These are phyloP conservation scores for Trapa bicornis DNA, from an alignment of 345 rosid genomes.

Conservation along the genomic window DNA sequence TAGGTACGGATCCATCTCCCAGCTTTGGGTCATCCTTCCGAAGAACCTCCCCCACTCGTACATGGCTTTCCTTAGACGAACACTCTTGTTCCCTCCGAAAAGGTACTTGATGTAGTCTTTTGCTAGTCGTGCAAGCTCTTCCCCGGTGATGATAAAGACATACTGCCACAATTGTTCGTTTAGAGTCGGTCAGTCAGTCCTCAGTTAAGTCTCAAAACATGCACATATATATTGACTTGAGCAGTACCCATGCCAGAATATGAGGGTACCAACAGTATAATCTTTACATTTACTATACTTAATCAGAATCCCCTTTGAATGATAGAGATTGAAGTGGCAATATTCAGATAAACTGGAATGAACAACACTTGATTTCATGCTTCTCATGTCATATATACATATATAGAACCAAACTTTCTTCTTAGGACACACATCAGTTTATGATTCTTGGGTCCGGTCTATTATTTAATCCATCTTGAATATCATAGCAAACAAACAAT, in stretches of 20 bases:
- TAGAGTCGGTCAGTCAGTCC: background rate
- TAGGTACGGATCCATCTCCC: slow-evolving; percentile 29
- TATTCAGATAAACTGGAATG: background rate
- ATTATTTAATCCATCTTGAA: background rate
- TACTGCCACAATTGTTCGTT: slow-evolving; percentile 33
- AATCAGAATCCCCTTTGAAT: background rate
- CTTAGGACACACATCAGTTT: background rate
- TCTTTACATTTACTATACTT: background rate
- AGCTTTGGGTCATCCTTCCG: slow-evolving; percentile 19
- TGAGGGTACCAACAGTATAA: background rate
- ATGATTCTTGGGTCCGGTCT: background rate
- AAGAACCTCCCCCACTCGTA: slow-evolving; percentile 26
- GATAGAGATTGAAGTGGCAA: background rate
- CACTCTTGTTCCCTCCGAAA: slow-evolving; percentile 36
- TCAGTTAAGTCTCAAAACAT: background rate
- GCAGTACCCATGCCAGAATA: background rate
- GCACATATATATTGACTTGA: background rate
- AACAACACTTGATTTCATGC: background rate
- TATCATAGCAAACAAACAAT: background rate
- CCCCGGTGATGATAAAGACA: slow-evolving; percentile 48
- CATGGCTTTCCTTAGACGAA: slow-evolving; percentile 47
- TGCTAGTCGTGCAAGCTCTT: slow-evolving; percentile 49
- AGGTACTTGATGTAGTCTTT: slow-evolving; percentile 61
- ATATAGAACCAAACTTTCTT: background rate
- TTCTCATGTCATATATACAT: background rate